Base-by-base conservation (phyloP, 257 asterid genomes). In the Phtheirospermum japonicum region DNA sequence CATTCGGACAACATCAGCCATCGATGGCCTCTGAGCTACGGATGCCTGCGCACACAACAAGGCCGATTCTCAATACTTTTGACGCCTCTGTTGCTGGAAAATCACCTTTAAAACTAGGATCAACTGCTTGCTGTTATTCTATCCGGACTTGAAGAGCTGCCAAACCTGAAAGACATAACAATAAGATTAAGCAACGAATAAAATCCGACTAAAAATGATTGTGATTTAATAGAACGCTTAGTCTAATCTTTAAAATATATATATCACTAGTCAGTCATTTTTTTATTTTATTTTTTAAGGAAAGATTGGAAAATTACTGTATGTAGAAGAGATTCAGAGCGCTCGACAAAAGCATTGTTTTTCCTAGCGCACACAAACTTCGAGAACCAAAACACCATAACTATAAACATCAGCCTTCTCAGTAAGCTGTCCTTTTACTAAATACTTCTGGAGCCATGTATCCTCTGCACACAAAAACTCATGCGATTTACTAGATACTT, bases 361-460 rank as follows among this genome's bases (percentile, higher is more conserved):
- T 79, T 89, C 68, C 95, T 86, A 9, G 86, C 87, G 14, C 88
- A 78, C 23, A 86, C 67, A n/a, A n/a, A 86, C 76, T 71, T 92
- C 97, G 65, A 92, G 92, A 77, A 92, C 90, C 71, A 92, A 59
- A 57, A 92, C 95, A 0, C 99, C 99, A 1, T 59, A 92, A 39
- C 97, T 92, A 36, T 84, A 92, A 11, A 89, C 86, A 31, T 92
- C 97, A 0, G 97, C 99, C 75, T 89, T 89, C 83, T 92, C 99
- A 1, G 99, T 92, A n/a, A 92, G 82, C 59, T 92, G 97, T 50
- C 98, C 97, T 75, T 85, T 85, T 4, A 86, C 93, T 37, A 92
- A 79, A 78, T 92, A 92, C 71, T 88, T n/a, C 98, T 2, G 98
- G 97, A 43, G 97, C 98, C 98, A 89, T 92, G 49, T 92, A 92